Evolutionary conservation across 2,329 filamentous ascomycete genomes (phyloP).

Genomic region (Mycosphaerella sp.): DNA sequence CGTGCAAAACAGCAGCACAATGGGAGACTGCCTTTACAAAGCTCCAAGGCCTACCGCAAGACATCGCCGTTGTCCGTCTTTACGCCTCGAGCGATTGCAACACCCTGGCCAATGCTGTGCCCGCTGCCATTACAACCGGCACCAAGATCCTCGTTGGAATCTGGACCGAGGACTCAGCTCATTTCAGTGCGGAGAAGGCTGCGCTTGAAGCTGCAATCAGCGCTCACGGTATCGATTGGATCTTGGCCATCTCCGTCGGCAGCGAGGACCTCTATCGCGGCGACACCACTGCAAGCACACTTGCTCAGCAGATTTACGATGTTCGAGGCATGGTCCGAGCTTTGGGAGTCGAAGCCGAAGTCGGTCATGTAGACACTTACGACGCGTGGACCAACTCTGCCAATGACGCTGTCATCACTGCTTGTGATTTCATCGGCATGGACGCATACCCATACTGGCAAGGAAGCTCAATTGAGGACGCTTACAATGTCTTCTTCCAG

Average conservation of each 20-base stretch:
- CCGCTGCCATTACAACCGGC: conserved; percentile 56
- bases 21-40: conserved; percentile 36
- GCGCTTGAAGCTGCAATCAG: conserved; percentile 54
- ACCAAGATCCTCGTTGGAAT: conserved; percentile 59
- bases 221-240: conserved; percentile 50
- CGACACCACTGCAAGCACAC: conserved; percentile 38
- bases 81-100: conserved; percentile 58
- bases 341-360: conserved; percentile 42
- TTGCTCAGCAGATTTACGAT: conserved; percentile 46
- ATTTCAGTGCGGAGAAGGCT: conserved; percentile 55
- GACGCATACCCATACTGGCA: conserved; percentile 65
- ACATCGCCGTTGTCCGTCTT: conserved; percentile 55
- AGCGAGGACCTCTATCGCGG: conserved; percentile 62
- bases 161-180: conserved; percentile 48
- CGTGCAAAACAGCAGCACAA: conserved; percentile 37
- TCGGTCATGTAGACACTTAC: conserved; percentile 61
- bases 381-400: conserved; percentile 47
- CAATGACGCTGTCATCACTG: conserved; percentile 56
- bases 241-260: conserved; percentile 60
- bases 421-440: conserved; percentile 59
- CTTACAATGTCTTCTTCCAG: conserved; percentile 49
- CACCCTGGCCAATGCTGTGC: conserved; percentile 45
- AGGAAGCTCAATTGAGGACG: conserved; percentile 52
- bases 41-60: conserved; percentile 43
- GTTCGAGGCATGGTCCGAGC: conserved; percentile 49